Percentiles rank a stretch among this genome's conserved stretches.
phyloP scores from a whole-genome alignment of 495 filamentous ascomycete genomes.

The Penicillium chermesinum region DNA sequence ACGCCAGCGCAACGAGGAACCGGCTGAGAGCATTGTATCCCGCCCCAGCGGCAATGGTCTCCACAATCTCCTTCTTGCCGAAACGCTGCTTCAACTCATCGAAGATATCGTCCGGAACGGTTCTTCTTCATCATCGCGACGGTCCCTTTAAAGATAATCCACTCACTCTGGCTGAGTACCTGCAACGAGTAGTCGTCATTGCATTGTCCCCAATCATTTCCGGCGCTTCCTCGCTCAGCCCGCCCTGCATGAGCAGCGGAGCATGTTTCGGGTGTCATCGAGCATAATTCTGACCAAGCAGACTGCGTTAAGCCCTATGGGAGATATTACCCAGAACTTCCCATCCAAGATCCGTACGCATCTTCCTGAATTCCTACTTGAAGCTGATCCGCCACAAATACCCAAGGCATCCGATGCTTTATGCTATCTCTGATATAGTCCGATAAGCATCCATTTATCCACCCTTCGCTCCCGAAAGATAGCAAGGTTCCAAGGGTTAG shows the following conservation, averaged over 20 bases:
- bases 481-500: too few relatives aligned
- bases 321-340: too few relatives aligned
- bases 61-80: slow-evolving; percentile 64
- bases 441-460: too few relatives aligned
- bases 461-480: too few relatives aligned
- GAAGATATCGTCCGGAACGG: slow-evolving; percentile 61
- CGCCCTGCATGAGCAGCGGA: slow-evolving; percentile 51
- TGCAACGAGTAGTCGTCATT: slow-evolving; percentile 7
- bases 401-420: too few relatives aligned
- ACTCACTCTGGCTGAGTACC: slow-evolving; percentile 52
- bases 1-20: slow-evolving; percentile 78
- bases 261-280: too few relatives aligned
- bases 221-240: slow-evolving; percentile 48
- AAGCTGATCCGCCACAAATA: too few relatives aligned
- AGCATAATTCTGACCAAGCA: too few relatives aligned
- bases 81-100: slow-evolving; percentile 53
- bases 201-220: slow-evolving; percentile 34
- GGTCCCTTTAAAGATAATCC: slow-evolving; percentile 62
- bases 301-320: too few relatives aligned
- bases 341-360: too few relatives aligned
- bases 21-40: slow-evolving; percentile 84
- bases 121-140: slow-evolving; percentile 72
- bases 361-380: too few relatives aligned
- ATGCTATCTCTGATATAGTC: too few relatives aligned
- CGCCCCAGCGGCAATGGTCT: slow-evolving; percentile 74